Evolutionary conservation across 257 asterid species (phyloP).

Genomic region (Fraxinus americana): DNA sequence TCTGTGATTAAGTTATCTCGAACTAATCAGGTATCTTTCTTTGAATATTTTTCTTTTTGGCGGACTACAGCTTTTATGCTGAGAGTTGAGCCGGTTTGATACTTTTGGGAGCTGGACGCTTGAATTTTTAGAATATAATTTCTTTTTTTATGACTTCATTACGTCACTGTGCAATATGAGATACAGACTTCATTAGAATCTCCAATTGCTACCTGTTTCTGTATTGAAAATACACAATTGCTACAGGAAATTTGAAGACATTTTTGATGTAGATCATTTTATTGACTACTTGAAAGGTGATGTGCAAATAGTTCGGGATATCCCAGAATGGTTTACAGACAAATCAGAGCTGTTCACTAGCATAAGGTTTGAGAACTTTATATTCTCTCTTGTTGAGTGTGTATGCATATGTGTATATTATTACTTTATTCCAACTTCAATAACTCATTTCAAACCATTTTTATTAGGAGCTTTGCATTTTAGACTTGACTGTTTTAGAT

Average conservation of each 20-base stretch:
- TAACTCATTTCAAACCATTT: neutral
- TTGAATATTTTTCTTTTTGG: conserved; percentile 4
- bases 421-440: neutral
- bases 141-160: too few relatives aligned
- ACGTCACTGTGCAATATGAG: too few relatives aligned
- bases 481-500: neutral
- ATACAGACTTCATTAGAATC: too few relatives aligned
- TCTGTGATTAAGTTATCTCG: neutral
- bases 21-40: neutral
- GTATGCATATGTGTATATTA: neutral
- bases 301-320: conserved; percentile 88
- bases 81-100: too few relatives aligned
- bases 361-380: conserved; percentile 59
- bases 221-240: conserved; percentile 6
- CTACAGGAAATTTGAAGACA: conserved; percentile 98
- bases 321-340: conserved; percentile 98
- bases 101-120: too few relatives aligned
- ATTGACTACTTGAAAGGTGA: conserved; percentile 90
- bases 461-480: neutral
- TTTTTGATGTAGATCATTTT: conserved; percentile 95
- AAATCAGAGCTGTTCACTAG: conserved; percentile 91
- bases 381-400: conserved; percentile 8
- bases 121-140: too few relatives aligned
- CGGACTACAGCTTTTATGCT: neutral
- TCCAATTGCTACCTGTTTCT: neutral